Evolutionary conservation across 1,284 basidiomycete genomes (phyloP).

Genomic region (Naganishia liquefaciens): DNA sequence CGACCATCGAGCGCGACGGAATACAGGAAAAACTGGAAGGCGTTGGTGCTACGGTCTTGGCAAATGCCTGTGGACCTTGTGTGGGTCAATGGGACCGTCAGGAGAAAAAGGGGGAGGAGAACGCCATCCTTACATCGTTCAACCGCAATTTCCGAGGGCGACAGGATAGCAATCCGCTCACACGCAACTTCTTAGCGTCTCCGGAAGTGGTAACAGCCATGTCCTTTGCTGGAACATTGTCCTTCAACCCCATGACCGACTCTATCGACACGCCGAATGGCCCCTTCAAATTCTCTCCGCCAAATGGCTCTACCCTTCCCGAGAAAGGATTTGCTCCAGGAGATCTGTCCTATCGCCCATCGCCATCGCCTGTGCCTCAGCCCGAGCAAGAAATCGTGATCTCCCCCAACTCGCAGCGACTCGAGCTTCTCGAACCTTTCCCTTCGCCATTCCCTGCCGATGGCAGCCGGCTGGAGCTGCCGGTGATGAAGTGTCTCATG

Average conservation of each 20-base stretch:
- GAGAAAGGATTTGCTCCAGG: constrained; percentile 76
- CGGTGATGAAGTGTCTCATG: constrained; percentile 78
- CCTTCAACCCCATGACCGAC: constrained; percentile 90
- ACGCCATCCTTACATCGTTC: constrained; percentile 96
- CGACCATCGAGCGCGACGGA: constrained; percentile 93
- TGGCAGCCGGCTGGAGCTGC: constrained; percentile 68
- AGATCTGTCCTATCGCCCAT: constrained; percentile 76
- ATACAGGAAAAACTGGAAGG: constrained; percentile 77
- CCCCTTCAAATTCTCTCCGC: constrained; percentile 82
- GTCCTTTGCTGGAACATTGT: constrained; percentile 91
- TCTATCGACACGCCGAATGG: constrained; percentile 73
- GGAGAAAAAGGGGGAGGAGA: constrained; percentile 86
- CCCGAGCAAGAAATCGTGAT: constrained; percentile 80
- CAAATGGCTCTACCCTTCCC: constrained; percentile 82
- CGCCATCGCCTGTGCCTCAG: constrained; percentile 70
- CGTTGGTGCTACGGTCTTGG: constrained; percentile 88
- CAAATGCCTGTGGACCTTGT: constrained; percentile 98
- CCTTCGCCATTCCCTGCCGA: constrained; percentile 69
- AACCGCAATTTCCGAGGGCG: constrained; percentile 75
- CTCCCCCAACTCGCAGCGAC: constrained; percentile 72
- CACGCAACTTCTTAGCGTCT: constrained; percentile 98
- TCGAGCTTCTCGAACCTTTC: constrained; percentile 89
- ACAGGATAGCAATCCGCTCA: constrained; percentile 92
- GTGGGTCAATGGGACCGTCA: constrained; percentile 99
- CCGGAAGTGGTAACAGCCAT: constrained; percentile 96